Conservation (phyloP, 495 filamentous ascomycete genomes). For the Daldinia concentrica region DNA sequence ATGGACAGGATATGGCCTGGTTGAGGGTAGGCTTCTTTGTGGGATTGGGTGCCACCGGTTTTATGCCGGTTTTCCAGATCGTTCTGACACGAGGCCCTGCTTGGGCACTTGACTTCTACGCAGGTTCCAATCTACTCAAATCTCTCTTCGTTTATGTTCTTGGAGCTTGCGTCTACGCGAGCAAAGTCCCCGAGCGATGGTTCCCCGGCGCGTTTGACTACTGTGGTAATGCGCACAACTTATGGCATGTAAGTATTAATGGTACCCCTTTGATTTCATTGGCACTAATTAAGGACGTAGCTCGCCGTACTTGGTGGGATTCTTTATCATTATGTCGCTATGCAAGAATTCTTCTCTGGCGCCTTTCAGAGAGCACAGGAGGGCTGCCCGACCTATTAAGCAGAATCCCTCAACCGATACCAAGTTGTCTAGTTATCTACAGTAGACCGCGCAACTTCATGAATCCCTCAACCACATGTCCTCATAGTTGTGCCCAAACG, state of each 20-base stretch:
- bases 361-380: slow-evolving; percentile 78
- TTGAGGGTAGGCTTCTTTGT: slow-evolving; percentile 91
- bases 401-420: neutral
- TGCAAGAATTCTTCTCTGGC: slow-evolving; percentile 90
- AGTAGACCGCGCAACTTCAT: neutral
- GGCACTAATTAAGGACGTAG: slow-evolving; percentile 31
- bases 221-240: slow-evolving; percentile 91
- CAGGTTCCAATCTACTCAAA: slow-evolving; percentile 78
- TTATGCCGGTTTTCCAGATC: slow-evolving; percentile 87
- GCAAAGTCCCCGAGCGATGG: slow-evolving; percentile 93
- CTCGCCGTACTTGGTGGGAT: slow-evolving; percentile 93
- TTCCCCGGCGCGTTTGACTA: slow-evolving; percentile 93
- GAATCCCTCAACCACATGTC: neutral
- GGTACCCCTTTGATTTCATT: neutral
- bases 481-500: neutral
- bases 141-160: slow-evolving; percentile 84
- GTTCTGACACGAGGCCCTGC: slow-evolving; percentile 74
- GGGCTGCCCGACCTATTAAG: slow-evolving; percentile 58
- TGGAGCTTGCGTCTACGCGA: slow-evolving; percentile 90
- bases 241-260: slow-evolving; percentile 78
- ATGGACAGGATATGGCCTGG: slow-evolving; percentile 91
- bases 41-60: slow-evolving; percentile 86
- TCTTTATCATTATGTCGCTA: slow-evolving; percentile 92
- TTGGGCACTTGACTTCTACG: slow-evolving; percentile 85
- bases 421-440: slow-evolving; percentile 14